Evolutionary conservation across 2,329 filamentous ascomycete species (phyloP).

Genomic region (Colletotrichum sp.): DNA sequence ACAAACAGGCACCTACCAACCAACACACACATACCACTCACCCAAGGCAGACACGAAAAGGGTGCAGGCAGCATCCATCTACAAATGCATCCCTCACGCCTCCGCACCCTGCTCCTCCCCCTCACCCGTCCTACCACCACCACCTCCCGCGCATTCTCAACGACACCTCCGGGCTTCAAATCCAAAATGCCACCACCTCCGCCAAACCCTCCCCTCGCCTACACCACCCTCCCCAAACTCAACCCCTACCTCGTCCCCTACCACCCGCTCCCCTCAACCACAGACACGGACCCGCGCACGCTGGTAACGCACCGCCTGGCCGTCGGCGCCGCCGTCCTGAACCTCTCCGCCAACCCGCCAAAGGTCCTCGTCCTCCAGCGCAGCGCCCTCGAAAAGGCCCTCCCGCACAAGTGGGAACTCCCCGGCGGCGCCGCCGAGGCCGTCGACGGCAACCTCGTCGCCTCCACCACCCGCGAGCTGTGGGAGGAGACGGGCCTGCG

Average conservation of each 20-base stretch:
- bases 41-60: not conserved
- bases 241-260: conserved; percentile 6
- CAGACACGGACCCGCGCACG: not conserved
- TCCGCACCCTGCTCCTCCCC: not conserved
- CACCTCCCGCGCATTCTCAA: not conserved
- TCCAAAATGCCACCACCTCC: conserved; percentile 16
- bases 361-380: conserved; percentile 47
- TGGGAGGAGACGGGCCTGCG: conserved; percentile 55
- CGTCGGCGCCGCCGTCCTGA: conserved; percentile 19
- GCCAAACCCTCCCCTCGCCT: conserved; percentile 13
- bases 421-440: conserved; percentile 47
- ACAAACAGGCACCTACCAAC: not conserved
- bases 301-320: conserved; percentile 7
- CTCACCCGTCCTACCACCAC: not conserved
- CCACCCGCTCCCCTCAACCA: not conserved
- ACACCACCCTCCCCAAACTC: conserved; percentile 2
- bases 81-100: not conserved
- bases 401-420: conserved; percentile 49
- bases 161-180: not conserved
- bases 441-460: conserved; percentile 48
- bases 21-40: not conserved
- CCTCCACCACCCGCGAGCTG: conserved; percentile 51
- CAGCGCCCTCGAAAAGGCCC: conserved; percentile 37
- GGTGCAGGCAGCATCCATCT: not conserved
- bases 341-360: conserved; percentile 9